Base-by-base conservation (phyloP, 2,329 filamentous ascomycete species). In the Fusarium acutatum region DNA sequence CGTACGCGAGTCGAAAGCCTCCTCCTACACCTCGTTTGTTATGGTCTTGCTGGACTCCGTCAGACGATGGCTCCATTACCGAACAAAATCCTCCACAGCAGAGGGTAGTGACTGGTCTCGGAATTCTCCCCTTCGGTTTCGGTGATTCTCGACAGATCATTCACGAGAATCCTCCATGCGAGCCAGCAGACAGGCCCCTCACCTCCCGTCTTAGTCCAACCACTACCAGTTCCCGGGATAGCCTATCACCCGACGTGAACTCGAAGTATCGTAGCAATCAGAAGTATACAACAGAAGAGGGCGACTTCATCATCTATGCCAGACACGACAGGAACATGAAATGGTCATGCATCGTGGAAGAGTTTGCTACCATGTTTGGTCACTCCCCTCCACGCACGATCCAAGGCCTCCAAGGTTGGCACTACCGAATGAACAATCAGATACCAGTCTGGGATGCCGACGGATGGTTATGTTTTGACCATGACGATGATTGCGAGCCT, bases 201-300 rank as follows among this genome's bases (percentile, higher is more conserved):
- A 78, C 7, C 82, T 84, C 40, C 81, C 82, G 81, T 71, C 81
- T 80, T 30, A 76, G 75, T 67, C 75, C 79, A 49, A 69, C 80
- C 22, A 6, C 20, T 10, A 20, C 9, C 15, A 57, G 32, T 4
- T 30, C 20, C 32, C 17, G 14, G 15, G 32, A n/a, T n/a, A 43
- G 40, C 9, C 22, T 20, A 7, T 57, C 59, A 4, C 62, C 28
- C 3, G 46, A 49, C 13, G 22, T 7, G 15, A 20, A 49, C 5
- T 18, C 28, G 6, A 49, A 4, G 20, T 11, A 49, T 13, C 46
- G 46, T 3, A 18, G 15, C 7, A 49, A n/a, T 9, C 46, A 49
- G 7, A 49, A 49, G 28, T 49, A 49, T 8, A 49, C 46, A 13
- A 49, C 11, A n/a, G 46, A 49, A n/a, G 20, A 49, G 46, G 46